A percentile compares a stretch with the other conserved stretches of the same genome.
These are phyloP conservation scores for Emmonsiellopsis sp. DNA, from an alignment of 2,329 filamentous ascomycete genomes.

Conservation along the genomic window DNA sequence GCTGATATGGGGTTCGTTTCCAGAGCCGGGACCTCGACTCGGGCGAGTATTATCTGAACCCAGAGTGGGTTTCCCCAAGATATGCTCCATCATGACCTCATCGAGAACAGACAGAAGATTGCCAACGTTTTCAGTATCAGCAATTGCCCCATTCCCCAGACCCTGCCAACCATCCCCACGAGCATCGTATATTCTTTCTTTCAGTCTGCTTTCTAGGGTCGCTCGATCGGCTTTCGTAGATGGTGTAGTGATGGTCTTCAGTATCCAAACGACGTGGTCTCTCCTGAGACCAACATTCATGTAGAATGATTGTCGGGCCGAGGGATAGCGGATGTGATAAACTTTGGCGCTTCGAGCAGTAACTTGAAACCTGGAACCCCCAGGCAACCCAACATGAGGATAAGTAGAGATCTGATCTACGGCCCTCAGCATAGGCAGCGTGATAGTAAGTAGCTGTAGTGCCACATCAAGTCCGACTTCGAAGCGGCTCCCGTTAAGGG, in stretches of 20 bases:
- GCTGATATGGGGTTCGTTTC: not conserved
- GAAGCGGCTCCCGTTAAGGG: conserved; percentile 24
- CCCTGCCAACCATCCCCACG: conserved; percentile 33
- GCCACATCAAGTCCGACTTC: conserved; percentile 23
- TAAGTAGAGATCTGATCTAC: conserved; percentile 27
- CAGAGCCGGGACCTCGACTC: not conserved
- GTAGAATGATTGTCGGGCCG: conserved; percentile 23
- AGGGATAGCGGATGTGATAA: conserved; percentile 29
- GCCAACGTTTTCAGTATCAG: conserved; percentile 23
- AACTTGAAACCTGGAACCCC: conserved; percentile 21
- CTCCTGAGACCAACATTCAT: conserved; percentile 21
- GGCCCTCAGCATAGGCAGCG: conserved; percentile 29
- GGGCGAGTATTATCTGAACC: too few relatives aligned
- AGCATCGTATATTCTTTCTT: conserved; percentile 26
- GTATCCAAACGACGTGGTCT: conserved; percentile 25
- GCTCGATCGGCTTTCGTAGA: conserved; percentile 12
- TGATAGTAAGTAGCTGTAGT: conserved; percentile 25
- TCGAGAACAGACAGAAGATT: conserved; percentile 21
- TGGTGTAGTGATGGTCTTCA: conserved; percentile 21
- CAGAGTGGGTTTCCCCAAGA: not conserved
- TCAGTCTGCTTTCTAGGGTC: conserved; percentile 16
- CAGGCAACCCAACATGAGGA: conserved; percentile 13
- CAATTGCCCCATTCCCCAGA: conserved; percentile 29
- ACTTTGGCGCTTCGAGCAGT: conserved; percentile 27
- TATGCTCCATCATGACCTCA: conserved; percentile 7